Evolutionary conservation across 345 rosid genomes (phyloP).

Genomic region (Adansonia digitata): DNA sequence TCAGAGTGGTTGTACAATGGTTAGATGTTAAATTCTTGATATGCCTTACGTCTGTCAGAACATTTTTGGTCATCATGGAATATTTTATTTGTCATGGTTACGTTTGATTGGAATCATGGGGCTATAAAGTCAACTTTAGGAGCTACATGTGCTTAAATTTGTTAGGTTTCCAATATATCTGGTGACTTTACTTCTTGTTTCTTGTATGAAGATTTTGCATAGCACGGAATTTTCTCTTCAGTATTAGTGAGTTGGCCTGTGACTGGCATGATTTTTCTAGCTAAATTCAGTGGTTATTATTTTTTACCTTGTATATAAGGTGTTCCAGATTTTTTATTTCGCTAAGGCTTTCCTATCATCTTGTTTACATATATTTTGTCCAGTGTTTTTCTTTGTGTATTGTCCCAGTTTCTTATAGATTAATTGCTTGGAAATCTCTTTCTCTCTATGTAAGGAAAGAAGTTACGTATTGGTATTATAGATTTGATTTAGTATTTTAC

Average conservation of each 20-base stretch:
- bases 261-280: not conserved
- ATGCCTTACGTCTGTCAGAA: not conserved
- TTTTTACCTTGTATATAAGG: not conserved
- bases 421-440: not conserved
- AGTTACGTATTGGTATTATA: not conserved
- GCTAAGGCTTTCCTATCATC: not conserved
- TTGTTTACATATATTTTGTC: not conserved
- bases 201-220: not conserved
- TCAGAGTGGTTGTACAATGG: slow-evolving; percentile 91
- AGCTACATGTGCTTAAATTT: not conserved
- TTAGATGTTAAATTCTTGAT: slow-evolving; percentile 23
- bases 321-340: not conserved
- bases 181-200: not conserved
- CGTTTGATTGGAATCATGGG: not conserved
- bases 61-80: not conserved
- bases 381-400: not conserved
- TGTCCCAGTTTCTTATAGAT: not conserved
- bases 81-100: not conserved
- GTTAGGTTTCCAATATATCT: not conserved
- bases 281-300: not conserved
- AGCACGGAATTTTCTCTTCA: not conserved
- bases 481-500: not conserved
- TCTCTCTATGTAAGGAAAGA: not conserved
- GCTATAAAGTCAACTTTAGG: not conserved
- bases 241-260: not conserved